Evolutionary conservation across 768 basidiomycete species (phyloP), one percentile per base, ranked within the genome.

Genomic region (Serpula lacrymans): DNA sequence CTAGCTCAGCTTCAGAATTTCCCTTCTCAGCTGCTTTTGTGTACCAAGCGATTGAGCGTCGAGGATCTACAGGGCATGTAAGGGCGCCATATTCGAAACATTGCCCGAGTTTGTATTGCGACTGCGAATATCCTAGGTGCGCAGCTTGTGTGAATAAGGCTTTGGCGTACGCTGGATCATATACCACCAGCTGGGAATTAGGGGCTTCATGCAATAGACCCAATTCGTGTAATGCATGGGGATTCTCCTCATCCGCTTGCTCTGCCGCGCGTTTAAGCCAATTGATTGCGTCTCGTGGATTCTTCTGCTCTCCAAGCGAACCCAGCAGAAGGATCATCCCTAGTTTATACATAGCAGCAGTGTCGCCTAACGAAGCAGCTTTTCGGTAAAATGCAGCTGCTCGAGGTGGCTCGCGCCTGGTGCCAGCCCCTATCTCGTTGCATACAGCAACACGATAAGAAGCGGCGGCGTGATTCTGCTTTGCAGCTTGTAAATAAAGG

Each of bases 331-430:
- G 74, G 48, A 97, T 88, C 85, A 96, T 94, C n/a, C 93, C 93
- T n/a, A 99, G 80, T 63, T 98, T 98, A 71, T 96, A 98, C 96
- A 98, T 99, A 3, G 93, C 96, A 20, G 95, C 83, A 0, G 95
- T 97, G 60, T 98, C 96, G 14, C 94, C 94, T 25, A 98, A 69
- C 1, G 92, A 92, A 7, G 93, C 93, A 4, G 96, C 90, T 62
- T 97, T 97, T 45, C 94, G 83, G 67, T 97, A 98, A 59, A 99
- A 97, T 4, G 92, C 84, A 20, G 92, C 84, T 6, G 96, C 96
- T 32, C 96, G 79, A 16, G 82, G 73, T 0, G 83, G 83, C 55
- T 98, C 95, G 52, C 83, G 77, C 51, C 86, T 78, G 1, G 96
- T 99, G 22, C 96, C 96, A 3, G 92, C 94, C 18, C 96, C 96